Conservation (phyloP, 805 yeast species). For the Wickerhamiella spandovensis region DNA sequence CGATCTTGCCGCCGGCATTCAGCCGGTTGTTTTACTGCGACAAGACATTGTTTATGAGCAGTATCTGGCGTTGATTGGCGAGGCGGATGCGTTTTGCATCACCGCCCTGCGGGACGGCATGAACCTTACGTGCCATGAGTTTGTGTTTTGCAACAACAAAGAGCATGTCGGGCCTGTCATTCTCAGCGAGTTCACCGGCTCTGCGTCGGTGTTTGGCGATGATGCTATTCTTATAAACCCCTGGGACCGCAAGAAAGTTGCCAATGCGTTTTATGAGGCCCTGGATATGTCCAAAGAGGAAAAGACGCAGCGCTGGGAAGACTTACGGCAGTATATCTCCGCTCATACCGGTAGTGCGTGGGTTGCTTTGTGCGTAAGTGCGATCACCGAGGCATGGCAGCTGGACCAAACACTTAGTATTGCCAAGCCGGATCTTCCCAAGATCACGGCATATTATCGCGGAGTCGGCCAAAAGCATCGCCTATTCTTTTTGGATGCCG, state of each 20-base stretch:
- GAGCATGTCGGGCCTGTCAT: conserved; percentile 52
- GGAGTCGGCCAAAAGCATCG: conserved; percentile 25
- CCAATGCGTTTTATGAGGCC: conserved; percentile 50
- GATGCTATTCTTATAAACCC: conserved; percentile 77
- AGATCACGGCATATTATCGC: conserved; percentile 6
- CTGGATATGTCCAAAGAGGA: conserved; percentile 52
- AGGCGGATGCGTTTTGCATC: conserved; percentile 79
- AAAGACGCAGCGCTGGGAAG: conserved; percentile 46
- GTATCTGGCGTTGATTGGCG: conserved; percentile 71
- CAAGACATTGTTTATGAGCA: conserved; percentile 85
- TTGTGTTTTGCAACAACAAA: conserved; percentile 52
- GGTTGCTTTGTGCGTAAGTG: conserved; percentile 45
- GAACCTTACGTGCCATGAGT: conserved; percentile 94
- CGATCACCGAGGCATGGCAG: conserved; percentile 41
- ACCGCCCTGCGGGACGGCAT: conserved; percentile 92
- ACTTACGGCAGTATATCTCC: conserved; percentile 42
- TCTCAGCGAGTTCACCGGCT: conserved; percentile 88
- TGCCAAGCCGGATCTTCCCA: conserved; percentile 9
- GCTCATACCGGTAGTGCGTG: conserved; percentile 63
- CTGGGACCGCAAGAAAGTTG: conserved; percentile 63
- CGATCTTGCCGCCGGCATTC: conserved; percentile 53
- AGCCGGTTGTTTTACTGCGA: conserved; percentile 76
- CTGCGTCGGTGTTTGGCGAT: conserved; percentile 59
- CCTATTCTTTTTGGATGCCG: background rate
- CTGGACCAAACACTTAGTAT: conserved; percentile 30